Evolutionary conservation across 208 protist species (phyloP).

Genomic region (Spironucleus salmonicida): DNA sequence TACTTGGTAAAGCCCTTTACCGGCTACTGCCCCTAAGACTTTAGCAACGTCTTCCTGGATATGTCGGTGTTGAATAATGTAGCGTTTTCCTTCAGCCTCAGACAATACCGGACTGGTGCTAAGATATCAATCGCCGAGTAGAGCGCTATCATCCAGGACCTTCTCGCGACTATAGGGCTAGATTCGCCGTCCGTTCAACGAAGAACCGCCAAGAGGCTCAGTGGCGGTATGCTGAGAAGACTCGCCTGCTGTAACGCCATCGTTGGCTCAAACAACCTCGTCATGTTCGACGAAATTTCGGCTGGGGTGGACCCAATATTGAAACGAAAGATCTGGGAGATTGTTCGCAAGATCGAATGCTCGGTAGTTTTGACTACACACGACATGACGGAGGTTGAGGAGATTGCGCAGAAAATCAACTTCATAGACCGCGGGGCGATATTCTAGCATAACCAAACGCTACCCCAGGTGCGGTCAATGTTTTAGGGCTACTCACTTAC

Average conservation of each 20-base stretch:
- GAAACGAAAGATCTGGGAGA: slow-evolving; percentile 13
- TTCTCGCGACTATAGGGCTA: not conserved
- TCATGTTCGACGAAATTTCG: slow-evolving; percentile 10
- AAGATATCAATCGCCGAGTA: not conserved
- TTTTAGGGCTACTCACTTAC: no score
- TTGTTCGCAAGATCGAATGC: not conserved
- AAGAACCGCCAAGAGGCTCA: not conserved
- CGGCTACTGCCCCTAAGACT: slow-evolving; percentile 11
- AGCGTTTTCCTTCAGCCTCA: not conserved
- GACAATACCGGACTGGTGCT: not conserved
- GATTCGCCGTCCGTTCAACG: not conserved
- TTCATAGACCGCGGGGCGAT: slow-evolving; percentile 15
- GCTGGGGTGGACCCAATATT: slow-evolving; percentile 13
- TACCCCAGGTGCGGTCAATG: no score
- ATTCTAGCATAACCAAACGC: no score
- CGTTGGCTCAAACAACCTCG: not conserved
- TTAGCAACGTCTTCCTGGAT: not conserved
- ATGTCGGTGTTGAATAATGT: not conserved
- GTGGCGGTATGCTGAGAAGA: slow-evolving; percentile 6
- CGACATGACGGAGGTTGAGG: slow-evolving; percentile 24
- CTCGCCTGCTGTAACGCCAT: not conserved
- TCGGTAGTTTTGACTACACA: slow-evolving; percentile 13
- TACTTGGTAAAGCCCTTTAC: slow-evolving; percentile 3
- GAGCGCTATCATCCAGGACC: not conserved
- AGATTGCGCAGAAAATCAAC: not conserved